Conservation (phyloP, 2,329 filamentous ascomycete species). For the Thielaviopsis musarum region DNA sequence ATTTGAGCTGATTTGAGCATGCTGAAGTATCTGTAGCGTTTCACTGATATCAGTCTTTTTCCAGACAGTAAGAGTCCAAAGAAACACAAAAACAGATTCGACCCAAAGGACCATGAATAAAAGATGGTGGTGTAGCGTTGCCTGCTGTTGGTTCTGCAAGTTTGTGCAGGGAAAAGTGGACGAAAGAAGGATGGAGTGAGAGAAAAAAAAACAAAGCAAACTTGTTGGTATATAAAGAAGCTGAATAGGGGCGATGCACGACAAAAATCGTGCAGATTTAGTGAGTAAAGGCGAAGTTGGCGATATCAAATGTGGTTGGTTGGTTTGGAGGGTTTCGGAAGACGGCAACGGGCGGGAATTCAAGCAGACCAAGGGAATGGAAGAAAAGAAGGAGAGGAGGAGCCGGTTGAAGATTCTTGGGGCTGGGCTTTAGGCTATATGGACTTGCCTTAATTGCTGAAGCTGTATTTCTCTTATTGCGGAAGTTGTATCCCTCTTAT, state of each 20-base stretch:
- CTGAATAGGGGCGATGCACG: not conserved
- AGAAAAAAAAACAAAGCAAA: not conserved
- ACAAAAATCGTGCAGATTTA: not conserved
- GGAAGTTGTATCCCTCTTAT: too few relatives aligned
- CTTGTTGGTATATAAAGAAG: not conserved
- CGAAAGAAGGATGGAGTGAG: not conserved
- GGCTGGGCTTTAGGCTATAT: not conserved
- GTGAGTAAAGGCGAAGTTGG: too few relatives aligned
- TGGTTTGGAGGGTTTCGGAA: not conserved
- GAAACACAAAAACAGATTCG: not conserved
- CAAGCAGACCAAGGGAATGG: not conserved
- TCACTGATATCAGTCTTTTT: too few relatives aligned
- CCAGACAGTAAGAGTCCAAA: not conserved
- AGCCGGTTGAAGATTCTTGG: not conserved
- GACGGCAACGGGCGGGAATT: not conserved
- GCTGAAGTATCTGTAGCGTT: too few relatives aligned
- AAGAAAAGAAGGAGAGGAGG: not conserved
- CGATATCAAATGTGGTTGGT: not conserved
- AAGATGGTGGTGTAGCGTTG: not conserved
- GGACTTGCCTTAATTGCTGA: too few relatives aligned
- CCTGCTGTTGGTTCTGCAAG: not conserved
- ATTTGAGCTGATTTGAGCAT: too few relatives aligned
- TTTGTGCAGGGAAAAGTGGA: not conserved
- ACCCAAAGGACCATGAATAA: not conserved
- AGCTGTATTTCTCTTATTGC: too few relatives aligned